Percentiles rank a stretch among this genome's conserved stretches.
phyloP scores from a whole-genome alignment of 2,329 filamentous ascomycete species.

The Claviceps purpurea region DNA sequence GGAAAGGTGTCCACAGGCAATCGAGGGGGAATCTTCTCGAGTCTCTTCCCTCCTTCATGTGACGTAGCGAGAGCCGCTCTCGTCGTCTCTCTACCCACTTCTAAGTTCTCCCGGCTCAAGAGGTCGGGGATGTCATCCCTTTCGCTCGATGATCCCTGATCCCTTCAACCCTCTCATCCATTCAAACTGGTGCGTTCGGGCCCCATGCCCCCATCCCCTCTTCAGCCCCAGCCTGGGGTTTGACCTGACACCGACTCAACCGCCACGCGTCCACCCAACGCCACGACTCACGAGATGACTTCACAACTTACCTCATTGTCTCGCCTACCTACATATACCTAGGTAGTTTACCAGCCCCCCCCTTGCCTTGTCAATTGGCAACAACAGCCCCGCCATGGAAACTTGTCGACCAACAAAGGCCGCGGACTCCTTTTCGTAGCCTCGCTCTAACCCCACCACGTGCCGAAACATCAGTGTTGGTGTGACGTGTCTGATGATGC shows the following conservation, averaged over 20 bases:
- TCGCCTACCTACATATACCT: background rate
- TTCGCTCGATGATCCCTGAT: background rate
- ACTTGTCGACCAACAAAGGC: background rate
- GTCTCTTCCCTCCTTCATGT: background rate
- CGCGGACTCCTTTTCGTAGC: background rate
- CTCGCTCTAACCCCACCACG: background rate
- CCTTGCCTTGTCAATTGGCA: background rate
- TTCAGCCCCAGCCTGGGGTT: no score
- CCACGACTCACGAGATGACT: no score
- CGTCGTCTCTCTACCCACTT: background rate
- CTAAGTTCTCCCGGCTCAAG: background rate
- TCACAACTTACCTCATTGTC: background rate
- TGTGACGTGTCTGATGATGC: no score
- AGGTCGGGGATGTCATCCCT: background rate
- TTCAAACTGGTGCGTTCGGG: background rate
- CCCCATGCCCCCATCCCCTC: background rate
- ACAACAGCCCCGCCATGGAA: background rate
- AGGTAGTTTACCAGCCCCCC: background rate
- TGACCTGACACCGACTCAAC: no score
- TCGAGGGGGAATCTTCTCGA: background rate
- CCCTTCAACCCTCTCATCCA: background rate
- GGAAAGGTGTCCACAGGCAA: background rate
- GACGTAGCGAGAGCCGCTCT: conserved; percentile 2
- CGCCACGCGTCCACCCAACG: no score
- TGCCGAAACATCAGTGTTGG: background rate